A percentile compares a stretch with the other conserved stretches of the same genome.
Evolutionary conservation across 116 monocot genomes (phyloP).

Genomic region (Iris pallida): DNA sequence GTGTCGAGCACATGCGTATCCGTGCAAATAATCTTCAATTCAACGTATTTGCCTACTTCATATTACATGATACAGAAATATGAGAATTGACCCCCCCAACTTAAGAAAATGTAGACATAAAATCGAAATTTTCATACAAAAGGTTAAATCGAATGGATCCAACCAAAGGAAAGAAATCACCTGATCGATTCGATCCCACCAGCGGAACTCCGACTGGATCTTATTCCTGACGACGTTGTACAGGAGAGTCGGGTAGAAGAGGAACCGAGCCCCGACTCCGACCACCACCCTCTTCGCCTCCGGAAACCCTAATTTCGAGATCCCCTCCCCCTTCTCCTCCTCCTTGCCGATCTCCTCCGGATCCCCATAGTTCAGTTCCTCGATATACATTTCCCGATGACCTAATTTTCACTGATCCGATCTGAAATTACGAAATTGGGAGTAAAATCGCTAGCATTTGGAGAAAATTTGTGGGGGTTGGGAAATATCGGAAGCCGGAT

Average conservation of each 20-base stretch:
- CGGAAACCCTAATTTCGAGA: slow-evolving; percentile 14
- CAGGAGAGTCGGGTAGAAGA: slow-evolving; percentile 78
- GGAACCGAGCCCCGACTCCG: slow-evolving; percentile 65
- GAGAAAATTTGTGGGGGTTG: neutral
- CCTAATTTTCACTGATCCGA: neutral
- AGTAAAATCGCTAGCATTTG: neutral
- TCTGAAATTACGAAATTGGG: neutral
- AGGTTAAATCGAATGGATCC: too few species aligned
- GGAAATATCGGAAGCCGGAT: neutral
- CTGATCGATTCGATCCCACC: slow-evolving; percentile 85
- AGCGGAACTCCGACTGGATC: slow-evolving; percentile 73
- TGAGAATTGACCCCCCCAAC: too few species aligned
- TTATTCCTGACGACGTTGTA: slow-evolving; percentile 78
- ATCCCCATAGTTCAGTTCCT: slow-evolving; percentile 3
- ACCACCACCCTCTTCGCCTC: slow-evolving; percentile 58
- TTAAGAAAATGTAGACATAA: too few species aligned
- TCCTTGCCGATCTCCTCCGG: slow-evolving; percentile 7
- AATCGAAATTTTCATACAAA: too few species aligned
- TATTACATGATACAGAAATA: too few species aligned
- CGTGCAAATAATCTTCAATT: too few species aligned
- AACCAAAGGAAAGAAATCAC: slow-evolving; percentile 16
- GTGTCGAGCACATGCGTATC: too few species aligned
- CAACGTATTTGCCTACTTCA: too few species aligned
- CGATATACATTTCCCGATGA: slow-evolving; percentile 1
- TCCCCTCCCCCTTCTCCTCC: slow-evolving; percentile 14